These are phyloP conservation scores for Phanerodontia chrysosporium DNA, from an alignment of 768 basidiomycete species.

Conservation along the genomic window DNA sequence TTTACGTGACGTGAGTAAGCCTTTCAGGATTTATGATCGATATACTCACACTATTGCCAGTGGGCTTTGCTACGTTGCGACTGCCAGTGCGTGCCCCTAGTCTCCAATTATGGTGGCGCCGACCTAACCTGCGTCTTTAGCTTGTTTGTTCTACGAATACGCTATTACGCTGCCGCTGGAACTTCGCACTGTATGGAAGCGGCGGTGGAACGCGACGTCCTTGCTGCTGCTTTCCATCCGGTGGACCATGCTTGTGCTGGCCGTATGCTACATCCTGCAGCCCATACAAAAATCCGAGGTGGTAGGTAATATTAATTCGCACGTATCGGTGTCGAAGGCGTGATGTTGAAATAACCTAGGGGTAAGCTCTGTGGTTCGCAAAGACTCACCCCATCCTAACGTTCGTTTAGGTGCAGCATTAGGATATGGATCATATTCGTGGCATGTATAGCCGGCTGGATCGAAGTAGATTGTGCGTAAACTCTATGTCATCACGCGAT, in stretches of 20 bases:
- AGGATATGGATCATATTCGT: neutral
- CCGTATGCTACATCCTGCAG: neutral
- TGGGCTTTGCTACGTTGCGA: too few species aligned
- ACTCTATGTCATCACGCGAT: neutral
- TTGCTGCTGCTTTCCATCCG: neutral
- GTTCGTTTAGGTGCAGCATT: neutral
- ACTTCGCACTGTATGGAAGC: neutral
- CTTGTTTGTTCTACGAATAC: neutral
- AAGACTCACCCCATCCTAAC: neutral
- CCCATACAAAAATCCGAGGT: neutral
- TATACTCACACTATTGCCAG: too few species aligned
- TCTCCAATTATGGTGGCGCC: too few species aligned
- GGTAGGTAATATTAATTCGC: neutral
- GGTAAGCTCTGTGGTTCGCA: neutral
- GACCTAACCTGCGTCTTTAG: too few species aligned
- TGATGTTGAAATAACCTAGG: neutral
- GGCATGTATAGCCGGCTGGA: neutral
- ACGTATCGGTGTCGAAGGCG: neutral
- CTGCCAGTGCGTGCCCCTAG: too few species aligned
- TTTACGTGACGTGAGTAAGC: too few species aligned
- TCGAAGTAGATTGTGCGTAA: neutral
- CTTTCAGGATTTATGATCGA: too few species aligned
- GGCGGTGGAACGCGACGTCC: neutral
- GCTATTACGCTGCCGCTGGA: neutral
- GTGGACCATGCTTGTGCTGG: neutral